Percentiles rank a stretch among this genome's conserved stretches.
These are phyloP conservation scores for Geotrichum fermentans DNA, from an alignment of 1,139 yeast species.

Conservation along the genomic window DNA sequence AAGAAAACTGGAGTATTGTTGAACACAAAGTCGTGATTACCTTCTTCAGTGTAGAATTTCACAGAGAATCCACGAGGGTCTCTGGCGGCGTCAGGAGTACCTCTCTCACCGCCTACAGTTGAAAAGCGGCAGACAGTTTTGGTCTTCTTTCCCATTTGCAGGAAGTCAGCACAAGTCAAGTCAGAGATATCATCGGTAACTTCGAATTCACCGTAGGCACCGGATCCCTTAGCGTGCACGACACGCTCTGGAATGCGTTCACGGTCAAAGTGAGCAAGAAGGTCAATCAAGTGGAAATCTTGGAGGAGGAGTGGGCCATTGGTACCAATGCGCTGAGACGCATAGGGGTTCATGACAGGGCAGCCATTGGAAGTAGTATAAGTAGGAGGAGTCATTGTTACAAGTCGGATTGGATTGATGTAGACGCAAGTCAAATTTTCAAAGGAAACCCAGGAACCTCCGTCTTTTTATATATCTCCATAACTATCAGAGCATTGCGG, in stretches of 20 bases:
- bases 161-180: constrained; percentile 63
- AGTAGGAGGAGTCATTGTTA: constrained; percentile 26
- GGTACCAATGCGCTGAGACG: constrained; percentile 68
- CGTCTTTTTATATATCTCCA: too few relatives aligned
- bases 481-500: not conserved
- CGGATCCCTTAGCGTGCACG: constrained; percentile 87
- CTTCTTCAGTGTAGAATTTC: constrained; percentile 82
- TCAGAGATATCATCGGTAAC: constrained; percentile 80
- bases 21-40: constrained; percentile 82
- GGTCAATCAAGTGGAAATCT: constrained; percentile 72
- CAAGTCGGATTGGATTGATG: too few relatives aligned
- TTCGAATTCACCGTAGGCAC: constrained; percentile 76
- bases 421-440: too few relatives aligned
- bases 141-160: constrained; percentile 74
- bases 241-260: constrained; percentile 88
- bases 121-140: constrained; percentile 72
- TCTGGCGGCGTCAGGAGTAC: constrained; percentile 80
- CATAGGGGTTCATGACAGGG: constrained; percentile 62
- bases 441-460: too few relatives aligned
- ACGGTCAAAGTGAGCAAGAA: constrained; percentile 77
- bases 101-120: constrained; percentile 85
- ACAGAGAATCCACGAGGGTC: constrained; percentile 87
- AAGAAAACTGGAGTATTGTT: constrained; percentile 88
- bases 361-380: constrained; percentile 71
- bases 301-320: constrained; percentile 74